A percentile compares a stretch with the other conserved stretches of the same genome.
Evolutionary conservation across 352 stramenopile species (phyloP).

Genomic region (Phytophthora uliginosa): DNA sequence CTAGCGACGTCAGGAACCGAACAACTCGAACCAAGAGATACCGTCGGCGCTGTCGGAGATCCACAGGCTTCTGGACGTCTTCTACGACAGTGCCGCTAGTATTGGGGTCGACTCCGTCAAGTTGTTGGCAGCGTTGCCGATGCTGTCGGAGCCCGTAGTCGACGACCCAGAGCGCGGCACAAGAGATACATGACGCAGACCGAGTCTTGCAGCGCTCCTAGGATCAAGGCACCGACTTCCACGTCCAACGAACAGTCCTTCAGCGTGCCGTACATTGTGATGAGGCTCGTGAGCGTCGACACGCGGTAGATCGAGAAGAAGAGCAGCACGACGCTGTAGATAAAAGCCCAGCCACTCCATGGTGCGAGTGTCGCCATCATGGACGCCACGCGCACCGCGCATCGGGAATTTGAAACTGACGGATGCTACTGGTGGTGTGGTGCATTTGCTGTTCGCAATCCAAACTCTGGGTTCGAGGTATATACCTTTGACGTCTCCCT

Average conservation of each 20-base stretch:
- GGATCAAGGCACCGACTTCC: constrained; percentile 11
- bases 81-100: background rate
- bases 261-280: constrained; percentile 35
- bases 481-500: no score
- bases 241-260: constrained; percentile 17
- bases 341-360: constrained; percentile 24
- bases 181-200: constrained; percentile 30
- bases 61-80: background rate
- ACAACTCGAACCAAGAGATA: background rate
- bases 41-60: background rate
- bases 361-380: background rate
- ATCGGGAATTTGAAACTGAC: no score
- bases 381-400: background rate
- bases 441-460: no score
- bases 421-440: no score
- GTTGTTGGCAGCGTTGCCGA: background rate
- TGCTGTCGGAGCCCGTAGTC: constrained; percentile 1
- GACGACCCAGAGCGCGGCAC: constrained; percentile 16
- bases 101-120: background rate
- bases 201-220: constrained; percentile 25
- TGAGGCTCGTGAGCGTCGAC: constrained; percentile 14
- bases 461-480: no score
- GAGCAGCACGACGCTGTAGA: constrained; percentile 24
- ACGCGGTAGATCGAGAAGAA: constrained; percentile 37
- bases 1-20: constrained; percentile 16